Conservation (phyloP, 2,329 filamentous ascomycete genomes). For the Claviceps digitariae region DNA sequence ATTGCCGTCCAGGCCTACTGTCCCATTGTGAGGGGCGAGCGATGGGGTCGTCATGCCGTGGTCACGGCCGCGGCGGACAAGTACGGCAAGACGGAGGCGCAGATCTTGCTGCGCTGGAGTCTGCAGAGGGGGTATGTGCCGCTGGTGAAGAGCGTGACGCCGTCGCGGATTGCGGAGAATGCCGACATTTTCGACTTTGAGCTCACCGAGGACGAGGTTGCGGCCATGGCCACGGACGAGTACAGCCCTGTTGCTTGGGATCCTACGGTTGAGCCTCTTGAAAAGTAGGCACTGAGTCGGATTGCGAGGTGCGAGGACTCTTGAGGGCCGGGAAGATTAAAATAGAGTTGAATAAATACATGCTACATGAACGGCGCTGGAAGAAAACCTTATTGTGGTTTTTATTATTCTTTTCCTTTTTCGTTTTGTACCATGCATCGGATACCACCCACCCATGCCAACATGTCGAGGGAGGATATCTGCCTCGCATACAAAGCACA, state of each 20-base stretch:
- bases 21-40: conserved; percentile 51
- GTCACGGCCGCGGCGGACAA: conserved; percentile 54
- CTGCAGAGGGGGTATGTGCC: conserved; percentile 66
- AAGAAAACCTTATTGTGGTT: no score
- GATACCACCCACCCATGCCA: background rate
- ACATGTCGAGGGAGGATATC: no score
- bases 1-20: conserved; percentile 52
- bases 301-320: no score
- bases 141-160: conserved; percentile 60
- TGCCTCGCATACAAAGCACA: no score
- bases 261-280: conserved; percentile 34
- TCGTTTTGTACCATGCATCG: no score
- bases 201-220: conserved; percentile 38
- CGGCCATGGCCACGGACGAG: conserved; percentile 32
- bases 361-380: no score
- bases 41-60: conserved; percentile 54
- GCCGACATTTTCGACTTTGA: conserved; percentile 41
- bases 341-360: no score
- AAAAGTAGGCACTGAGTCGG: no score
- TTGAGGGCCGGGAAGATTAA: no score
- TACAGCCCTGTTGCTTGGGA: conserved; percentile 46
- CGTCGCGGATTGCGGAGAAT: conserved; percentile 54
- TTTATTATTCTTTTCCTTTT: no score
- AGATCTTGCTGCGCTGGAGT: conserved; percentile 69
- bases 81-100: conserved; percentile 59